Conservation (phyloP, 2,329 filamentous ascomycete genomes). For the Aquanectria penicillioides region DNA sequence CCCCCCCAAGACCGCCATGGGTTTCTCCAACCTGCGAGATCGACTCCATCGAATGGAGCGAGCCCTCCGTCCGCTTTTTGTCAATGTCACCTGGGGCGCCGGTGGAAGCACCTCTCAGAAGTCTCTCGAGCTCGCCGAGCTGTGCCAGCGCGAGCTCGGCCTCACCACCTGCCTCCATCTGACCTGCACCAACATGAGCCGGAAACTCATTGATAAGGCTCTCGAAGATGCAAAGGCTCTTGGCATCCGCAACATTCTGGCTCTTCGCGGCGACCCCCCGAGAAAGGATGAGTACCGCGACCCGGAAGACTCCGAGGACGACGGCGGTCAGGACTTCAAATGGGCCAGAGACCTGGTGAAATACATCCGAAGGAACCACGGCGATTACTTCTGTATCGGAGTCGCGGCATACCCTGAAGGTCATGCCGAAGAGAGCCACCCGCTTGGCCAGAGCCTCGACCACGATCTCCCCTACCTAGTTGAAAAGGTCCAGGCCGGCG, state of each 20-base stretch:
- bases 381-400: constrained; percentile 95
- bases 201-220: constrained; percentile 84
- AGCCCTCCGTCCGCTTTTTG: constrained; percentile 89
- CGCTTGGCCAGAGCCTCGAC: constrained; percentile 73
- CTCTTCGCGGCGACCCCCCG: constrained; percentile 90
- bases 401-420: constrained; percentile 96
- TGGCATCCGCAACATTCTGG: constrained; percentile 93
- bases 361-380: constrained; percentile 87
- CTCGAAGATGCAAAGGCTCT: constrained; percentile 90
- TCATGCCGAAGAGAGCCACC: constrained; percentile 90
- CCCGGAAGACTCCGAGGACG: constrained; percentile 65
- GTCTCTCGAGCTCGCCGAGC: constrained; percentile 92
- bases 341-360: constrained; percentile 90
- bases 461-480: constrained; percentile 88
- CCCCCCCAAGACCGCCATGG: constrained; percentile 96
- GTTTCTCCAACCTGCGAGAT: constrained; percentile 91
- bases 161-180: constrained; percentile 95
- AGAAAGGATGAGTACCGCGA: constrained; percentile 85
- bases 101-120: constrained; percentile 92
- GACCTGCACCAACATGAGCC: constrained; percentile 98
- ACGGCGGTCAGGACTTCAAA: constrained; percentile 80
- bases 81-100: constrained; percentile 98
- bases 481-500: constrained; percentile 90
- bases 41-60: constrained; percentile 95
- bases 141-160: constrained; percentile 91